These are phyloP conservation scores for Paramecium bursaria DNA, from an alignment of 73 alveolate species.

Conservation along the genomic window DNA sequence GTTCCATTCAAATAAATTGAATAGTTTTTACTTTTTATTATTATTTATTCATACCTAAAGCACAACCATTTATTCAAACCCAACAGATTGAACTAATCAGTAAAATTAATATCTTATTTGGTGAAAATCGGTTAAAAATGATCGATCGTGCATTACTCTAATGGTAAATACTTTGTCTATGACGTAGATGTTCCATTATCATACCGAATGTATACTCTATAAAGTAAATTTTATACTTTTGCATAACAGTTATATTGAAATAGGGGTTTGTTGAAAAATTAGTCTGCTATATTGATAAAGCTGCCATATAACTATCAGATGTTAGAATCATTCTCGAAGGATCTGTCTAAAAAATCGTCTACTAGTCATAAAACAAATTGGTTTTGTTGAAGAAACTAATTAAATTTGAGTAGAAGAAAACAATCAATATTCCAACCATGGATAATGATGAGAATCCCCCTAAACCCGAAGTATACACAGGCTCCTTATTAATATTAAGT, in stretches of 20 bases:
- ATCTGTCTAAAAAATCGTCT: too few relatives aligned
- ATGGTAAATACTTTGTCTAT: background rate
- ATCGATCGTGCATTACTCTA: conserved; percentile 6
- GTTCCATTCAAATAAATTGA: background rate
- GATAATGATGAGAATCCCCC: background rate
- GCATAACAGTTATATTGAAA: too few relatives aligned
- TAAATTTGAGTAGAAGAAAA: background rate
- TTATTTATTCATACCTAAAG: background rate
- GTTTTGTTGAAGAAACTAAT: background rate
- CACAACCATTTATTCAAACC: conserved; percentile 20
- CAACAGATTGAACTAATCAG: background rate
- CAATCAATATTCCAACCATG: background rate
- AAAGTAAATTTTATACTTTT: too few relatives aligned
- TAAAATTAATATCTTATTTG: background rate
- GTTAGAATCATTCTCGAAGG: too few relatives aligned
- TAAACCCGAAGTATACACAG: background rate
- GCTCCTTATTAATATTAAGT: background rate
- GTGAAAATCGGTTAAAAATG: background rate
- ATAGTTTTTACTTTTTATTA: conserved; percentile 11
- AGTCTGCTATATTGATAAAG: too few relatives aligned
- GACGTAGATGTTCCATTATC: background rate
- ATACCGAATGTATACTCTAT: conserved; percentile 12
- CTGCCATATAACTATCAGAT: too few relatives aligned
- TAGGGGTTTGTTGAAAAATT: too few relatives aligned
- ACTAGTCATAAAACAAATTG: too few relatives aligned